Evolutionary conservation across 306 rosid species (phyloP), one percentile per base, ranked within the genome.

Genomic region (Cicer pinnatifidum): DNA sequence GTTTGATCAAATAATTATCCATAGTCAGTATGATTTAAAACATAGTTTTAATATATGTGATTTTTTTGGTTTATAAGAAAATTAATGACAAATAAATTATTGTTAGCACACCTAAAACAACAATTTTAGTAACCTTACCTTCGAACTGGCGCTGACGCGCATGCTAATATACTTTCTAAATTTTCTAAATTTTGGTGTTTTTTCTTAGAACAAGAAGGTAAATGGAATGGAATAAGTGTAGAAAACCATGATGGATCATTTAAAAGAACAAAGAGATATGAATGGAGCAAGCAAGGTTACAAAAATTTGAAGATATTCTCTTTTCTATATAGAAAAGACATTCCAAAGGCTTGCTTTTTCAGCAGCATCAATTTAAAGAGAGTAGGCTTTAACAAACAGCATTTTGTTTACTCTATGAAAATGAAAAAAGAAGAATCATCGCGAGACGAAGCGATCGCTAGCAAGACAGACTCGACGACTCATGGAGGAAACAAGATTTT

Each of bases 401-500:
- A 63, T 41, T 48, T 85, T 85, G 40, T 74, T 23, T 59, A 52
- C 52, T 73, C 76, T 11, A 84, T 58, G 83, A 91, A 84, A 83
- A 91, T 85, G 92, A 89, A 86, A 88, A 91, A 80, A 71, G 90
- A 83, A 75, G 96, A 88, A 50, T 37, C 56, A 15, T 69, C 82
- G 3, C 38, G 58, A 71, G 90, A 78, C 57, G 60, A 82, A 9
- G 89, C 76, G 28, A 76, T 56, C n/a, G 72, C 23, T 75, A 82
- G 79, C 75, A 88, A 76, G 69, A 72, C 17, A 45, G 96, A 91
- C 70, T 75, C 79, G 16, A 73, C 81, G 19, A 59, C 61, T 85
- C 85, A 81, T 70, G 84, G 41, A 5, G 92, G 92, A 65, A 91
- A 83, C 71, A 91, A 88, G 83, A 92, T 94, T 11, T 84, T 84